A percentile compares a stretch with the other conserved stretches of the same genome.
These are phyloP conservation scores for Amanita pallidorosea DNA, from an alignment of 768 basidiomycete species.

Conservation along the genomic window DNA sequence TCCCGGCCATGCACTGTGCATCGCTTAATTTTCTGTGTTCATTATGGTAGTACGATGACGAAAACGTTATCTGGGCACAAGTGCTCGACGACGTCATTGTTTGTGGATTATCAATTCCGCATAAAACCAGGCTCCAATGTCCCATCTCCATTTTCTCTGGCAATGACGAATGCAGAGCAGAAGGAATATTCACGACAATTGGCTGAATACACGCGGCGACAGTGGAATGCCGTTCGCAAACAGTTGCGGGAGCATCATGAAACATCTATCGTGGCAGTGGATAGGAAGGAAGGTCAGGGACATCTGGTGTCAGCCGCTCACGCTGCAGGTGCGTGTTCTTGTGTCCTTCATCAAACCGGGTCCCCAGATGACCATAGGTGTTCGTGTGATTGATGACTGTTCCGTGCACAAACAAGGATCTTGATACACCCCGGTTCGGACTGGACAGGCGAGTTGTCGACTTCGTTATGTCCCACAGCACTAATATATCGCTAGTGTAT, in stretches of 20 bases:
- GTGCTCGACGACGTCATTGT: too few species aligned
- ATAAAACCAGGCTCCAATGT: not conserved
- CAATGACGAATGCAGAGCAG: not conserved
- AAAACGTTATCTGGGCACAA: too few species aligned
- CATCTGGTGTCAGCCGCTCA: not conserved
- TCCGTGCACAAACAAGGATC: too few species aligned
- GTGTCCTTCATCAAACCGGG: not conserved
- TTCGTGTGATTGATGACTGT: too few species aligned
- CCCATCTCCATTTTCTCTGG: not conserved
- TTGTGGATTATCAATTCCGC: too few species aligned
- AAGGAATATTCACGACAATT: conserved; percentile 28
- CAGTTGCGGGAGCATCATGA: not conserved
- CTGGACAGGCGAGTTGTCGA: too few species aligned
- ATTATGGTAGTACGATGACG: too few species aligned
- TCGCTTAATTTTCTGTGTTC: not conserved
- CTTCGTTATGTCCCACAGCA: too few species aligned
- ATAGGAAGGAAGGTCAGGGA: not conserved
- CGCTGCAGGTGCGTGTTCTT: conserved; percentile 1
- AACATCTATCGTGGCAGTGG: not conserved
- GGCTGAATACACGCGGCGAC: conserved; percentile 29
- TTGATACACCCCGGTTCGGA: too few species aligned
- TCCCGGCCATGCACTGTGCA: not conserved
- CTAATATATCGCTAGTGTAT: too few species aligned
- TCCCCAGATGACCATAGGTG: not conserved
- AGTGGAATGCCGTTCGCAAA: conserved; percentile 19